Base-by-base conservation (phyloP, 225 moss, liverwort and hornwort genomes). In the Asterella californica region DNA sequence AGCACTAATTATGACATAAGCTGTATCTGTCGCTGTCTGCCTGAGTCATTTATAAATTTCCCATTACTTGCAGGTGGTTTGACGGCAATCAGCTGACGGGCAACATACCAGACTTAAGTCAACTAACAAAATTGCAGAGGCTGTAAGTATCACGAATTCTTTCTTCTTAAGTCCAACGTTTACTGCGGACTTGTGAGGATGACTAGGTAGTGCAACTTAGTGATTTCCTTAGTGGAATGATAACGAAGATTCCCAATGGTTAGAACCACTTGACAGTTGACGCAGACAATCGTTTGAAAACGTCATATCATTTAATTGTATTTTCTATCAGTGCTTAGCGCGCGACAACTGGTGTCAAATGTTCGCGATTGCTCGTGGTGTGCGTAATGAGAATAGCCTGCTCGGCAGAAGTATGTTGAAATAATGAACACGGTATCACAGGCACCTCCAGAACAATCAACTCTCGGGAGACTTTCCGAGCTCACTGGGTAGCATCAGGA, bases 51-150 rank as follows among this genome's bases (percentile, higher is more conserved):
- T 27, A 46, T 47, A 6, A 2, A 65, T 29, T 42, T 70, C n/a
- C 70, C 4, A 25, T 27, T 25, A 24, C 9, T 83, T 38, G 34
- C 49, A 87, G 87, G 60, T 79, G 78, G 83, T 83, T 88, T 36
- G 85, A 88, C 64, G 75, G 80, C 80, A 88, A 88, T 33, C 30
- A 77, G 50, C 60, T 88, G 5, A 82, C 72, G 5, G 88, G 86
- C 9, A 71, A 0, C 45, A 79, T 88, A 21, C 88, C 88, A 37
- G 86, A 88, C 77, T 70, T 88, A 18, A 79, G 82, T 72, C 75
- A 59, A 59, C 77, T 88, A 48, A 46, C 52, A 21, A 67, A 12
- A 27, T 72, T 88, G 42, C 67, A 78, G 52, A 53, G 79, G 24
- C 66, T 88, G 88, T 84, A 83, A 80, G 77, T 49, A 72, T 48